phyloP scores from a whole-genome alignment of 495 filamentous ascomycete species.

The Penicillium atrosanguineum region DNA sequence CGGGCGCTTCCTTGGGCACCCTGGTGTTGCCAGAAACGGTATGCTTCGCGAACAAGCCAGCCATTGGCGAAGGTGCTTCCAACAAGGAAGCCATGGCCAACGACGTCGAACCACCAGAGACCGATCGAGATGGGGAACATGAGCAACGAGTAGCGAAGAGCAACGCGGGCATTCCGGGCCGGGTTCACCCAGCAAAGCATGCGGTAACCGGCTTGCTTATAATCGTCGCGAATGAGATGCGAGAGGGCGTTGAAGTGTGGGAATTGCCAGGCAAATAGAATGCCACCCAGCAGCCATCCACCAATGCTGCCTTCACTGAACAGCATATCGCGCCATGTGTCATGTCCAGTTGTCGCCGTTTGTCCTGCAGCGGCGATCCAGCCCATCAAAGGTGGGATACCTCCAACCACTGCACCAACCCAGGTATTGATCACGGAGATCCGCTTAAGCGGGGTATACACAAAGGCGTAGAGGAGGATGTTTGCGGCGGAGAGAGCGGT shows the following conservation, averaged over 20 bases:
- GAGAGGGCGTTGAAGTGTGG: slow-evolving; percentile 95
- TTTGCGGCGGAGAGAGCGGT: slow-evolving; percentile 82
- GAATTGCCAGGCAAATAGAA: slow-evolving; percentile 96
- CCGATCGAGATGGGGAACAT: slow-evolving; percentile 87
- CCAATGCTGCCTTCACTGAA: slow-evolving; percentile 67
- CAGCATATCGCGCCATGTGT: slow-evolving; percentile 76
- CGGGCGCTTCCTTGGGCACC: slow-evolving; percentile 80
- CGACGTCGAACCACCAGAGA: slow-evolving; percentile 76
- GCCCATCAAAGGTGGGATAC: slow-evolving; percentile 94
- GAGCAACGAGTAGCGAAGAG: slow-evolving; percentile 79
- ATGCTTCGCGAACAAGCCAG: slow-evolving; percentile 82
- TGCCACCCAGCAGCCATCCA: slow-evolving; percentile 81
- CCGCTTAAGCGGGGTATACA: slow-evolving; percentile 91
- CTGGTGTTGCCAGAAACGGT: slow-evolving; percentile 74
- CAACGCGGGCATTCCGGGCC: slow-evolving; percentile 76
- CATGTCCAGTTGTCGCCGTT: slow-evolving; percentile 67
- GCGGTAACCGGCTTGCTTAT: slow-evolving; percentile 78
- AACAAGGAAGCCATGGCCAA: slow-evolving; percentile 81
- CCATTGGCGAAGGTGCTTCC: slow-evolving; percentile 79
- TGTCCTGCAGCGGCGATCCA: slow-evolving; percentile 94
- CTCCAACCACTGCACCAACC: slow-evolving; percentile 89
- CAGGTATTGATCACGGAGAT: slow-evolving; percentile 89
- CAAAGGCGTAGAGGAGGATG: slow-evolving; percentile 83
- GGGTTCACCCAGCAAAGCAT: slow-evolving; percentile 94
- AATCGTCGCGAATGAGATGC: slow-evolving; percentile 85